These are phyloP conservation scores for Achaetomium macrosporum DNA, from an alignment of 2,329 filamentous ascomycete species.

Conservation along the genomic window DNA sequence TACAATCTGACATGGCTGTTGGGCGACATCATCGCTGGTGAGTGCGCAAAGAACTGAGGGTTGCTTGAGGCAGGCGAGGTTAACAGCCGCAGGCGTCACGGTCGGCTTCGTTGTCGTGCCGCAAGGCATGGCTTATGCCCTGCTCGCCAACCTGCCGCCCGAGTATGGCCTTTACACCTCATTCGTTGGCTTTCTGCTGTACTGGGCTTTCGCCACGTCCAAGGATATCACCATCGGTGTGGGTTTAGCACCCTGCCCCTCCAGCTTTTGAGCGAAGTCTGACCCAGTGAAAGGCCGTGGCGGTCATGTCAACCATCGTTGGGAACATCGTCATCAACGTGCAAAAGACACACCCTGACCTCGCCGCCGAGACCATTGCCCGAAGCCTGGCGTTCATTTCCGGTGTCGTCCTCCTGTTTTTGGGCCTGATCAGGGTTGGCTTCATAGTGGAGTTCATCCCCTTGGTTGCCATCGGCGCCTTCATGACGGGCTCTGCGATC, in stretches of 20 bases:
- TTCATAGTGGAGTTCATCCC: conserved; percentile 49
- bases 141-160: conserved; percentile 60
- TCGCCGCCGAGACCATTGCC: conserved; percentile 37
- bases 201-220: conserved; percentile 80
- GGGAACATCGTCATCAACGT: conserved; percentile 41
- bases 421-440: conserved; percentile 43
- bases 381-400: conserved; percentile 41
- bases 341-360: conserved; percentile 30
- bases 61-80: neutral
- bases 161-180: conserved; percentile 76
- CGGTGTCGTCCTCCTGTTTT: conserved; percentile 38
- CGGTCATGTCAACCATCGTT: conserved; percentile 46
- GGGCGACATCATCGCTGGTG: conserved; percentile 68
- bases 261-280: conserved; percentile 9
- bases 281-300: conserved; percentile 41
- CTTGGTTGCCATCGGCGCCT: conserved; percentile 44
- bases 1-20: conserved; percentile 70
- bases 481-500: conserved; percentile 46
- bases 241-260: conserved; percentile 18
- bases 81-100: conserved; percentile 42
- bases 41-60: neutral
- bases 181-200: conserved; percentile 72
- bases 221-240: conserved; percentile 78
- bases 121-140: conserved; percentile 74
- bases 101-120: conserved; percentile 49